phyloP scores from a whole-genome alignment of 306 rosid genomes.

The Medicago ruthenica region DNA sequence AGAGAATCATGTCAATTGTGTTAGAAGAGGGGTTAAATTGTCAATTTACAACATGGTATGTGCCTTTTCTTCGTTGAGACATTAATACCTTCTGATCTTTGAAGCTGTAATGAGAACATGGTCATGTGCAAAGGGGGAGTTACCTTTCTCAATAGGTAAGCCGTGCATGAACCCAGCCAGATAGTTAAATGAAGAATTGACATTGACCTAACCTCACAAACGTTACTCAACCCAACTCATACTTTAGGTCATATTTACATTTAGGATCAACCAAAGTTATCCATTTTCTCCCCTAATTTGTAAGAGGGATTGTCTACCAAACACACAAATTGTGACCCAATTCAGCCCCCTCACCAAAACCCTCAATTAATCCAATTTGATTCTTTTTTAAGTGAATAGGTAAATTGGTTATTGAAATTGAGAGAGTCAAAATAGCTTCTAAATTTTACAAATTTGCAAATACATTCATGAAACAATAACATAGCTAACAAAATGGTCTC shows the following conservation, averaged over 20 bases:
- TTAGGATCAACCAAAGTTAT: not conserved
- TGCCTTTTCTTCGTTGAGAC: conserved; percentile 4
- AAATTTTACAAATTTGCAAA: not conserved
- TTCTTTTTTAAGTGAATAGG: not conserved
- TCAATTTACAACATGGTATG: conserved; percentile 8
- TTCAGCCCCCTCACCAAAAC: not conserved
- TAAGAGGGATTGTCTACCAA: conserved; percentile 8
- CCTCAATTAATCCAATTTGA: not conserved
- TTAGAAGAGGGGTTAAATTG: not conserved
- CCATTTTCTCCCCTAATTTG: conserved; percentile 7
- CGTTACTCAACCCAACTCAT: conserved; percentile 15
- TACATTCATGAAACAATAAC: not conserved
- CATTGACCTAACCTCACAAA: conserved; percentile 32
- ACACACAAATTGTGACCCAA: not conserved
- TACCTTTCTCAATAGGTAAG: conserved; percentile 35
- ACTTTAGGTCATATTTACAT: not conserved
- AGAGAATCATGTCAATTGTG: not conserved
- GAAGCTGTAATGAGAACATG: conserved; percentile 39
- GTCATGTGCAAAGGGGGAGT: conserved; percentile 39
- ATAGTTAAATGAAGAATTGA: conserved; percentile 35
- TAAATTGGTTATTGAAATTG: not conserved
- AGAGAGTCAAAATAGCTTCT: not conserved
- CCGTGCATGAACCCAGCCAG: conserved; percentile 27
- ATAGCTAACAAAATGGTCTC: too few species aligned
- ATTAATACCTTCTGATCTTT: conserved; percentile 28